These are phyloP conservation scores for Euphorbia tirucalli DNA, from an alignment of 345 rosid species.

Conservation along the genomic window DNA sequence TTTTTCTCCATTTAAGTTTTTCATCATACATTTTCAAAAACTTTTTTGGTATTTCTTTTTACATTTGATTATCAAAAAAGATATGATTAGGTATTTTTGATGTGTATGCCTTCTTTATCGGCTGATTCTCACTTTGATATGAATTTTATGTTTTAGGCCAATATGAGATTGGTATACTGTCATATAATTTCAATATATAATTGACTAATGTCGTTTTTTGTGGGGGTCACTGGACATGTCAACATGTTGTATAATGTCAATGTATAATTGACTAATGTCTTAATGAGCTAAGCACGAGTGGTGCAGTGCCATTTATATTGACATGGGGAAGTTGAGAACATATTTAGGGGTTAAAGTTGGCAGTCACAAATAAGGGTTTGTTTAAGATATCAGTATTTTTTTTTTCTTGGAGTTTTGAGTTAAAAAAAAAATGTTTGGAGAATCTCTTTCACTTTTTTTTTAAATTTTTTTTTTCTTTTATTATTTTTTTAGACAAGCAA, in stretches of 20 bases:
- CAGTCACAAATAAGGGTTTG: neutral
- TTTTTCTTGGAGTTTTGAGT: neutral
- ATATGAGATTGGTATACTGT: too few relatives aligned
- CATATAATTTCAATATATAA: too few relatives aligned
- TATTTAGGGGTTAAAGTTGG: neutral
- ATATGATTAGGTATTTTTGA: too few relatives aligned
- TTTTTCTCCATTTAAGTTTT: neutral
- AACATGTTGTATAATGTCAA: neutral
- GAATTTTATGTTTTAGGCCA: too few relatives aligned
- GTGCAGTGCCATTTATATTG: neutral
- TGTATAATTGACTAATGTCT: neutral
- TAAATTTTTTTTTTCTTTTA: neutral
- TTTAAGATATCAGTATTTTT: neutral
- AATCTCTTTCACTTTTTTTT: neutral
- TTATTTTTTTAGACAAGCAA: neutral
- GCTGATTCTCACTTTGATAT: too few relatives aligned
- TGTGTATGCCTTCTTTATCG: too few relatives aligned
- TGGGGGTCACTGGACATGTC: neutral
- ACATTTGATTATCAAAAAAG: too few relatives aligned
- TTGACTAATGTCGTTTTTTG: too few relatives aligned
- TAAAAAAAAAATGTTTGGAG: neutral
- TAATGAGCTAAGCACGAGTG: neutral
- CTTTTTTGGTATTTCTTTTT: neutral
- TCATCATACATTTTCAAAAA: neutral
- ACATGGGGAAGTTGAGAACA: neutral